Evolutionary conservation across 345 rosid species (phyloP).

Genomic region (Eutrema yunnanense): DNA sequence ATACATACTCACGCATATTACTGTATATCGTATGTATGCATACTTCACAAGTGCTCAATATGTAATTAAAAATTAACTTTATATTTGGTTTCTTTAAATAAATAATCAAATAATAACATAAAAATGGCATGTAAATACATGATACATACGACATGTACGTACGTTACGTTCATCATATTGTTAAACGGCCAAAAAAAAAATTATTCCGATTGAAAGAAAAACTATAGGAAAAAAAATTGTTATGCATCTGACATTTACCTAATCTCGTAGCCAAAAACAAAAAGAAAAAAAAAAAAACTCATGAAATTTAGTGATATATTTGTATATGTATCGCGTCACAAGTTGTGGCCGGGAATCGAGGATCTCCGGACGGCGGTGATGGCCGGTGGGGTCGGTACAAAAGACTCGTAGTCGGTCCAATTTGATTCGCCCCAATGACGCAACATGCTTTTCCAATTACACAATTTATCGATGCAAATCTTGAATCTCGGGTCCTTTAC

Average conservation of each 20-base stretch:
- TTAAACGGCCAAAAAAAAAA: neutral
- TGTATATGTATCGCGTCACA: neutral
- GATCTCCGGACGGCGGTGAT: constrained; percentile 26
- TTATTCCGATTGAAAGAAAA: constrained; percentile 1
- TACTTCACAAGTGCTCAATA: neutral
- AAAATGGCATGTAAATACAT: neutral
- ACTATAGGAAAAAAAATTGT: neutral
- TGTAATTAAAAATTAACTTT: neutral
- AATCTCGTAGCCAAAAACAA: neutral
- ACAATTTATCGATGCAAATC: constrained; percentile 73
- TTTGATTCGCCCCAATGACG: constrained; percentile 94
- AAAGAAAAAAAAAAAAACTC: neutral
- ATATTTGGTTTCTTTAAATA: neutral
- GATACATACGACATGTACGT: neutral
- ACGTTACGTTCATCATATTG: neutral
- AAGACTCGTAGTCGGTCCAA: constrained; percentile 53
- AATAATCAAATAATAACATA: neutral
- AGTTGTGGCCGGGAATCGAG: constrained; percentile 2
- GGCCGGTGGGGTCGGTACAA: constrained; percentile 71
- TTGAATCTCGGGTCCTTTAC: constrained; percentile 53
- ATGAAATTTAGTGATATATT: neutral
- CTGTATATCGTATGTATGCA: neutral
- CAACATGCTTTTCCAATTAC: constrained; percentile 87
- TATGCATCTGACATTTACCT: constrained; percentile 2
- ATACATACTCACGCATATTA: neutral